These are phyloP conservation scores for Penicillium sp. DNA, from an alignment of 2,329 filamentous ascomycete genomes.

Conservation along the genomic window DNA sequence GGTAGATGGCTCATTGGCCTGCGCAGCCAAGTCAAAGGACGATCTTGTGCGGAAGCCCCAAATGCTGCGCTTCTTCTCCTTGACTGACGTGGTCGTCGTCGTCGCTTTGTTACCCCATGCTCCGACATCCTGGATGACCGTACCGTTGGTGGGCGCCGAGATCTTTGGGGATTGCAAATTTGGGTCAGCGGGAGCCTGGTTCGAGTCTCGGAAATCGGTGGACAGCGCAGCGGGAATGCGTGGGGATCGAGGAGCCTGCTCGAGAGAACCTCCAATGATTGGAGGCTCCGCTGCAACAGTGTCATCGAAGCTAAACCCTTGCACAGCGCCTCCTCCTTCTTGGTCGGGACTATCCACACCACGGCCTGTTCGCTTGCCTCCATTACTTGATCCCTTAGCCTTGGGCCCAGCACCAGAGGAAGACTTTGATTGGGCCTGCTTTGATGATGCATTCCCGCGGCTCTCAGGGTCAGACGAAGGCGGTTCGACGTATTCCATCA, in stretches of 20 bases:
- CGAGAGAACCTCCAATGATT: slow-evolving; percentile 48
- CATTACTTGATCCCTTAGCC: slow-evolving; percentile 25
- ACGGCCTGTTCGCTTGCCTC: slow-evolving; percentile 31
- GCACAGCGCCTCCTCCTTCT: slow-evolving; percentile 40
- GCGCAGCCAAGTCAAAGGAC: slow-evolving; percentile 64
- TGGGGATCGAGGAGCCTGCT: slow-evolving; percentile 37
- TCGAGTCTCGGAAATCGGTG: slow-evolving; percentile 32
- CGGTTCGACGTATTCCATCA: slow-evolving; percentile 82
- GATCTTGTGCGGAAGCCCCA: slow-evolving; percentile 67
- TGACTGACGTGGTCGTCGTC: slow-evolving; percentile 41
- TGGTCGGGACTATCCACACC: slow-evolving; percentile 44
- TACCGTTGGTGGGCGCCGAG: slow-evolving; percentile 80
- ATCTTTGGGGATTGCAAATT: slow-evolving; percentile 45
- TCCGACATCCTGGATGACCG: slow-evolving; percentile 79
- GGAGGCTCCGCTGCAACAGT: slow-evolving; percentile 60
- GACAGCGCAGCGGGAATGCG: slow-evolving; percentile 32
- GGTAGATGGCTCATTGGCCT: slow-evolving; percentile 38
- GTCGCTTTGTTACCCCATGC: slow-evolving; percentile 77
- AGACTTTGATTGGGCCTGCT: slow-evolving; percentile 19
- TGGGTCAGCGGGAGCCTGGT: slow-evolving; percentile 28
- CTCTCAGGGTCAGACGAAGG: slow-evolving; percentile 36
- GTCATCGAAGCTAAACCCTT: slow-evolving; percentile 58
- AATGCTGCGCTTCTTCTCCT: slow-evolving; percentile 77
- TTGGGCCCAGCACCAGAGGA: slow-evolving; percentile 23
- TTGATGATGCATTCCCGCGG: slow-evolving; percentile 20